phyloP scores from a whole-genome alignment of 306 rosid species.

The Glycine latifolia region DNA sequence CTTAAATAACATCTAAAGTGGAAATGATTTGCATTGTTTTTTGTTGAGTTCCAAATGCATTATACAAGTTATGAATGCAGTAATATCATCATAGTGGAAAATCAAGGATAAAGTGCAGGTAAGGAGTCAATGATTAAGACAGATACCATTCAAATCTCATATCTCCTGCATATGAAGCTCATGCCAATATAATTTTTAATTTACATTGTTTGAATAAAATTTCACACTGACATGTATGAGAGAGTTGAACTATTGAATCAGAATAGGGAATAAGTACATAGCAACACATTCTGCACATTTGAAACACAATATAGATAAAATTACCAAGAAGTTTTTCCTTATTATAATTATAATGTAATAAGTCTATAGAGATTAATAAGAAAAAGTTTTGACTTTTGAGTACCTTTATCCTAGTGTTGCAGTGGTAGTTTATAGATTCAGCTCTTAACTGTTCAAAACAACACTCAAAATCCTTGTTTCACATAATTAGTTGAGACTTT shows the following conservation, averaged over 20 bases:
- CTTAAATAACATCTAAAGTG: too few species aligned
- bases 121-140: not conserved
- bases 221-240: too few species aligned
- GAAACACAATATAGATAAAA: not conserved
- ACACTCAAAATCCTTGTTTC: constrained; percentile 47
- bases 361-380: not conserved
- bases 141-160: not conserved
- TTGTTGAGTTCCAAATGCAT: constrained; percentile 15
- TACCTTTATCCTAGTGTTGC: constrained; percentile 62
- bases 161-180: not conserved
- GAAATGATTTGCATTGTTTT: not conserved
- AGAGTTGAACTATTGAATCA: too few species aligned
- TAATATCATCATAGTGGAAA: too few species aligned
- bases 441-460: constrained; percentile 34
- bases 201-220: not conserved
- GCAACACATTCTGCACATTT: not conserved
- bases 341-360: not conserved
- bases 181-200: not conserved
- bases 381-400: constrained; percentile 8
- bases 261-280: constrained; percentile 1
- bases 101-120: not conserved
- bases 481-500: constrained; percentile 15
- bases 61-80: not conserved
- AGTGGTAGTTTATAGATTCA: constrained; percentile 35
- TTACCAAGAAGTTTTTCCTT: not conserved